These are phyloP conservation scores for Oxyria digyna DNA, from an alignment of 148 eudicot species.

Conservation along the genomic window DNA sequence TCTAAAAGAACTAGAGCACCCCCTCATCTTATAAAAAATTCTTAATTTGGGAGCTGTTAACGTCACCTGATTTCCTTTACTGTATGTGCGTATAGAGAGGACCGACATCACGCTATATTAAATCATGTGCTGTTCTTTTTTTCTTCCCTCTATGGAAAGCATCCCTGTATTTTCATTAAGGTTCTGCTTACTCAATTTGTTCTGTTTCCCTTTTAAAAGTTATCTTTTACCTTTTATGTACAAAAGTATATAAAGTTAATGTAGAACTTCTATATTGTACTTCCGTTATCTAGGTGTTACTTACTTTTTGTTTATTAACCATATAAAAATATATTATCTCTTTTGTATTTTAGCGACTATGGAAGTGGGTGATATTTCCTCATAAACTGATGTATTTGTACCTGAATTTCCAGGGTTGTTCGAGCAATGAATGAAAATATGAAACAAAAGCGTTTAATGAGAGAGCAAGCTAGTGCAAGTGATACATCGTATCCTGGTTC, in stretches of 20 bases:
- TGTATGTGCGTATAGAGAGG: neutral
- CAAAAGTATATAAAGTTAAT: neutral
- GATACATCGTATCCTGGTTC: slow-evolving; percentile 32
- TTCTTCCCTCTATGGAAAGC: neutral
- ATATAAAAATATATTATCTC: neutral
- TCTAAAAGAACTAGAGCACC: neutral
- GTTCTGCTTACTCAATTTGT: neutral
- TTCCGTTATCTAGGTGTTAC: neutral
- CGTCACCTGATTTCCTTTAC: neutral
- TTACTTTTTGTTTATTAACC: neutral
- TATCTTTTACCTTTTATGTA: neutral
- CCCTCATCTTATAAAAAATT: neutral
- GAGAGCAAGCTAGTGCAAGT: slow-evolving; percentile 53
- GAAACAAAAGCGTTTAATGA: slow-evolving; percentile 75
- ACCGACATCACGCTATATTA: neutral
- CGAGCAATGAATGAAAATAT: slow-evolving; percentile 89
- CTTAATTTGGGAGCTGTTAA: neutral
- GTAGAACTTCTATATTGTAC: neutral
- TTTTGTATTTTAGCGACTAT: neutral
- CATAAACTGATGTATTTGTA: neutral
- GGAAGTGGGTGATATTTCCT: neutral
- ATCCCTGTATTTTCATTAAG: neutral
- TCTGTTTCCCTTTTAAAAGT: neutral
- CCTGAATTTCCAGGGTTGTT: slow-evolving; percentile 52
- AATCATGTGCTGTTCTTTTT: neutral